Percentiles rank a stretch among this genome's conserved stretches.
phyloP scores from a whole-genome alignment of 1,284 basidiomycete genomes.

The Mycena citricolor region DNA sequence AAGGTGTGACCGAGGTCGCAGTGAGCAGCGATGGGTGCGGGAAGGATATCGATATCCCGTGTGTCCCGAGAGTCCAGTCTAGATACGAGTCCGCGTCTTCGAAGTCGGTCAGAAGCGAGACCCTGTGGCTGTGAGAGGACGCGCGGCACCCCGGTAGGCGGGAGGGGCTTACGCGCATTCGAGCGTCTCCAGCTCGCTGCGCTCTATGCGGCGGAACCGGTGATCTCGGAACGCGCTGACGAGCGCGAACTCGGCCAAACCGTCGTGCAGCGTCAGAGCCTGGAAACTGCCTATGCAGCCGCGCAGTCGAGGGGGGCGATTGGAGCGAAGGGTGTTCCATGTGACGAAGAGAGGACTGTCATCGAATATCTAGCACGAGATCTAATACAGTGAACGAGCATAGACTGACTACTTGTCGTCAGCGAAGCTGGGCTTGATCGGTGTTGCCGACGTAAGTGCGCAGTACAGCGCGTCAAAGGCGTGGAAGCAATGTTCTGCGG shows the following conservation, averaged over 20 bases:
- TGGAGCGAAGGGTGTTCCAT: slow-evolving; percentile 79
- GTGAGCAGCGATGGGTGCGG: slow-evolving; percentile 68
- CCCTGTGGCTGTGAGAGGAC: slow-evolving; percentile 41
- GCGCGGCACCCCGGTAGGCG: not conserved
- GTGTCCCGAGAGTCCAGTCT: slow-evolving; percentile 89
- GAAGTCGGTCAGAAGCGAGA: slow-evolving; percentile 93
- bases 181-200: slow-evolving; percentile 74
- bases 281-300: slow-evolving; percentile 97
- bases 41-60: slow-evolving; percentile 91
- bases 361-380: slow-evolving; percentile 7
- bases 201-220: slow-evolving; percentile 71
- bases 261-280: slow-evolving; percentile 71
- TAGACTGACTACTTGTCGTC: slow-evolving; percentile 70
- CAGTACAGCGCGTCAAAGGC: slow-evolving; percentile 81
- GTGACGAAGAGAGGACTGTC: slow-evolving; percentile 92
- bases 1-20: slow-evolving; percentile 54
- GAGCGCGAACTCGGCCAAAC: slow-evolving; percentile 87
- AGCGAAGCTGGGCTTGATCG: slow-evolving; percentile 57
- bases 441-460: slow-evolving; percentile 52
- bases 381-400: slow-evolving; percentile 1
- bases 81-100: slow-evolving; percentile 84
- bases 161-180: slow-evolving; percentile 73
- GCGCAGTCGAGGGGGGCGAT: slow-evolving; percentile 66
- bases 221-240: slow-evolving; percentile 78
- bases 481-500: slow-evolving; percentile 72